Evolutionary conservation across 2,329 filamentous ascomycete species (phyloP), one percentile per base, ranked within the genome.

Genomic region (Chaetothyriales sp.): DNA sequence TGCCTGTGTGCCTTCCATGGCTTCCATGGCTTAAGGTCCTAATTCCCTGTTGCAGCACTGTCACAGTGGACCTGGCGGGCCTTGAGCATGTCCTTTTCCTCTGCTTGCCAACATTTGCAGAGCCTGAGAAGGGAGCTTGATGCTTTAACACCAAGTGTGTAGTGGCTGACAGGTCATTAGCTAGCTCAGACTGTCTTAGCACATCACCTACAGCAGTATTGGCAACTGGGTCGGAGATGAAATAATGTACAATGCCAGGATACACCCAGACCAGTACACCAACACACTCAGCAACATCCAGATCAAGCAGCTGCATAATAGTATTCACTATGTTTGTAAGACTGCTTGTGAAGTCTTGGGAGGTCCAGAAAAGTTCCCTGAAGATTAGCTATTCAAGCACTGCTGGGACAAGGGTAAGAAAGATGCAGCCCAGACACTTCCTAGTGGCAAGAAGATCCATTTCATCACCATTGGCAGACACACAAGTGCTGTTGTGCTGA

Each of bases 171-270:
- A n/a, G n/a, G n/a, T n/a, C n/a, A n/a, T n/a, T n/a, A n/a, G n/a
- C n/a, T n/a, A n/a, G n/a, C n/a, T n/a, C n/a, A n/a, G n/a, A n/a
- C n/a, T n/a, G n/a, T n/a, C n/a, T n/a, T n/a, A n/a, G n/a, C n/a
- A 84, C 64, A 84, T 96, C 54, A n/a, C n/a, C n/a, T n/a, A n/a
- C n/a, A 92, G 85, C 61, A 92, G 92, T 6, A 86, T 98, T 55
- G 92, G 92, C 0, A 96, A 96, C 63, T 98, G 90, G 90, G 90
- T 98, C 49, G 88, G 83, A 0, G 92, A 98, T 63, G 92, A 98
- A 65, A 82, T 95, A 5, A 72, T 98, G 48, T 98, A 89, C 62
- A 83, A 96, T 59, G 84, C 92, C 4, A 80, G 77, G 47, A 76
- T 96, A 15, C 90, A 98, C 59, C 92, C 92, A 0, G 90, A 95